Evolutionary conservation across 2,329 filamentous ascomycete genomes (phyloP).

Genomic region (Beauveria bassiana): DNA sequence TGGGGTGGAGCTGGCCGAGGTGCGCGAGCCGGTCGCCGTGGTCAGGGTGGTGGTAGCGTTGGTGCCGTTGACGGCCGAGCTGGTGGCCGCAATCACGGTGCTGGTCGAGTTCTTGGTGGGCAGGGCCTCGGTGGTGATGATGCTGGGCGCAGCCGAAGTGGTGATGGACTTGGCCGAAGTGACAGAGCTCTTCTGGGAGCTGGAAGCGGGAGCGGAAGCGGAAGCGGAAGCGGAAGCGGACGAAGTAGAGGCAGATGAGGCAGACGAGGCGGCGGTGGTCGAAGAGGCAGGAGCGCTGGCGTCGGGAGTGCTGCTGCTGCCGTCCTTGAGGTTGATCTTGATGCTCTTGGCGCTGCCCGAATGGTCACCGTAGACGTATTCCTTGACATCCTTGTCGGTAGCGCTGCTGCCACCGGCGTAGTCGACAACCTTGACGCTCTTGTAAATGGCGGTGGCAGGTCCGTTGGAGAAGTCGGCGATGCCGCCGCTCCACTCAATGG

Average conservation of each 20-base stretch:
- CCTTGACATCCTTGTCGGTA: slow-evolving; percentile 31
- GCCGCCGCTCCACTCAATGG: slow-evolving; percentile 64
- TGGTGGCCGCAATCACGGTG: slow-evolving; percentile 11
- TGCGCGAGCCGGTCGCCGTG: slow-evolving; percentile 10
- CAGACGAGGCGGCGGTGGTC: background rate
- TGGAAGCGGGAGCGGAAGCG: background rate
- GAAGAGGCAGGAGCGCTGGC: slow-evolving; percentile 10
- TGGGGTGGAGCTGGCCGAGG: slow-evolving; percentile 10
- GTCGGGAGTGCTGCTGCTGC: slow-evolving; percentile 26
- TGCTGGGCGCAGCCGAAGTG: slow-evolving; percentile 19
- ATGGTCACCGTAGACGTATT: slow-evolving; percentile 46
- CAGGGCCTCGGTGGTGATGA: slow-evolving; percentile 14
- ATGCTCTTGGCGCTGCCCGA: slow-evolving; percentile 45
- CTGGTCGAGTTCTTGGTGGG: slow-evolving; percentile 8
- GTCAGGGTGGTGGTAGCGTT: slow-evolving; percentile 17
- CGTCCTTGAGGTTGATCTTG: slow-evolving; percentile 28
- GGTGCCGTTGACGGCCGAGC: slow-evolving; percentile 7
- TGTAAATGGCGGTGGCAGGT: slow-evolving; percentile 50
- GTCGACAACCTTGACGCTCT: slow-evolving; percentile 46
- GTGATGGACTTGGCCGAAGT: slow-evolving; percentile 15
- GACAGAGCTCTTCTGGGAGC: slow-evolving; percentile 10
- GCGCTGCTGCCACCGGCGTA: slow-evolving; percentile 42
- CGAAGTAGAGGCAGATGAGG: background rate
- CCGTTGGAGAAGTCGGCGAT: slow-evolving; percentile 46
- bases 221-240: background rate